Percentiles rank a stretch among this genome's conserved stretches.
Conservation (phyloP, 371 early-diverging fungal species). For the Saksenaea vasiformis region DNA sequence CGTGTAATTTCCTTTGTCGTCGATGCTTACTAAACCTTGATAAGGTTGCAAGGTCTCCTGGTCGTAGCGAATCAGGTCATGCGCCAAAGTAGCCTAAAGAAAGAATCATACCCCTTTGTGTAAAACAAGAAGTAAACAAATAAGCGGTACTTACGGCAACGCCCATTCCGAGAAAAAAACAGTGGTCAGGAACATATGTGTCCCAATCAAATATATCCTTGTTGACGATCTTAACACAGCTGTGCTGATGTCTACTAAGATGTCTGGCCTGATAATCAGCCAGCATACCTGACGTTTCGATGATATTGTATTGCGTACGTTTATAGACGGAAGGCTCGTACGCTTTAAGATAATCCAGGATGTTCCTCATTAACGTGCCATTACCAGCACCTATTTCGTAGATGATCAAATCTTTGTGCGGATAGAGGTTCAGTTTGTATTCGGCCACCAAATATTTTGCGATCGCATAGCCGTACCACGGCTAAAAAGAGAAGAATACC, state of each 20-base stretch:
- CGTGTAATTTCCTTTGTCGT: slow-evolving; percentile 73
- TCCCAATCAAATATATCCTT: slow-evolving; percentile 87
- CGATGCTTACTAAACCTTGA: slow-evolving; percentile 78
- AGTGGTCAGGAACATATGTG: slow-evolving; percentile 60
- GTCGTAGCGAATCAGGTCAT: slow-evolving; percentile 89
- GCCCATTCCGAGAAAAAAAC: slow-evolving; percentile 90
- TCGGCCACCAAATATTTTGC: slow-evolving; percentile 83
- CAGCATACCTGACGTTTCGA: slow-evolving; percentile 82
- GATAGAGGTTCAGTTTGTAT: slow-evolving; percentile 59
- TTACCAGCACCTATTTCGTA: slow-evolving; percentile 95
- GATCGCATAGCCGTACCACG: slow-evolving; percentile 86
- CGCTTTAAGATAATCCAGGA: slow-evolving; percentile 79
- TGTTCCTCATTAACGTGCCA: slow-evolving; percentile 87
- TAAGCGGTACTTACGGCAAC: slow-evolving; percentile 64
- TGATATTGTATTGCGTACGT: slow-evolving; percentile 76
- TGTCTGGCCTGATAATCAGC: slow-evolving; percentile 48
- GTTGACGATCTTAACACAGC: slow-evolving; percentile 73
- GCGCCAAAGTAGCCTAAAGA: slow-evolving; percentile 84
- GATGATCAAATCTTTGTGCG: slow-evolving; percentile 67
- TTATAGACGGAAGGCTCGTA: slow-evolving; percentile 76
- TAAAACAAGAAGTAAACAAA: not conserved
- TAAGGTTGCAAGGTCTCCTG: slow-evolving; percentile 59
- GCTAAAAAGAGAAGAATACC: slow-evolving; percentile 38
- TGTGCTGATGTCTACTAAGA: slow-evolving; percentile 38
- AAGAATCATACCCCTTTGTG: not conserved